A percentile compares a stretch with the other conserved stretches of the same genome.
Conservation (phyloP, 208 protist genomes). For the Crithidia brevicula region DNA sequence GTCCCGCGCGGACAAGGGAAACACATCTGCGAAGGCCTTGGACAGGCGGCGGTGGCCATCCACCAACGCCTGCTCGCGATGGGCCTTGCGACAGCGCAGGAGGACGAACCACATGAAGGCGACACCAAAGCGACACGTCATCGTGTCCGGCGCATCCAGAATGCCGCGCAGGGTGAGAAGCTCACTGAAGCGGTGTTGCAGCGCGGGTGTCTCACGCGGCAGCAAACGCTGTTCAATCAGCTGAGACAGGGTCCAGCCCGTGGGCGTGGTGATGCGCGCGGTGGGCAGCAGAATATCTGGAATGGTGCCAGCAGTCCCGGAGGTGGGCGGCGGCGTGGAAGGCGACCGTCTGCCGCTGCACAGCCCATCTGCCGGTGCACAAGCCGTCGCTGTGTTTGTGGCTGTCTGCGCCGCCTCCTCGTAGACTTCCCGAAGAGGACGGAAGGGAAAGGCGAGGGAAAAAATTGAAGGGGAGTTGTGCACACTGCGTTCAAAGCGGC, state of each 20-base stretch:
- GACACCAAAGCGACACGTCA: slow-evolving; percentile 20
- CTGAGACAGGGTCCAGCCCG: slow-evolving; percentile 27
- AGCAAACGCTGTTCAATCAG: slow-evolving; percentile 26
- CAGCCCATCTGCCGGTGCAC: too few relatives aligned
- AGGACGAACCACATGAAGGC: slow-evolving; percentile 27
- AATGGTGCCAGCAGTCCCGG: not conserved
- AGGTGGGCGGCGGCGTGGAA: not conserved
- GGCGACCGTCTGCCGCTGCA: too few relatives aligned
- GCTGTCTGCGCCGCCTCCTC: slow-evolving; percentile 3
- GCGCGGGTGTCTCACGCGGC: slow-evolving; percentile 18
- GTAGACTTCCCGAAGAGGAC: slow-evolving; percentile 16
- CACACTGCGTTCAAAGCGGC: slow-evolving; percentile 20
- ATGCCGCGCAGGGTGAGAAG: slow-evolving; percentile 20
- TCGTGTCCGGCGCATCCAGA: slow-evolving; percentile 19
- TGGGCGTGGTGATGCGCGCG: slow-evolving; percentile 17
- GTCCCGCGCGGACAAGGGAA: slow-evolving; percentile 16
- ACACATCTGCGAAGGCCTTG: slow-evolving; percentile 16
- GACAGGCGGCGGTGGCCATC: slow-evolving; percentile 19
- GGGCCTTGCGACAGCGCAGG: slow-evolving; percentile 33
- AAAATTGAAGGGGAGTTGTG: slow-evolving; percentile 29
- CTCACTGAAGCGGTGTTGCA: slow-evolving; percentile 23
- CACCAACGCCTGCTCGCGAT: slow-evolving; percentile 29
- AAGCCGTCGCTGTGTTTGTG: too few relatives aligned
- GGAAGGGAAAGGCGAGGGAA: slow-evolving; percentile 25
- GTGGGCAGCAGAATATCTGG: slow-evolving; percentile 23